Conservation (phyloP, 768 basidiomycete genomes). For the Myochromella boudieri region DNA sequence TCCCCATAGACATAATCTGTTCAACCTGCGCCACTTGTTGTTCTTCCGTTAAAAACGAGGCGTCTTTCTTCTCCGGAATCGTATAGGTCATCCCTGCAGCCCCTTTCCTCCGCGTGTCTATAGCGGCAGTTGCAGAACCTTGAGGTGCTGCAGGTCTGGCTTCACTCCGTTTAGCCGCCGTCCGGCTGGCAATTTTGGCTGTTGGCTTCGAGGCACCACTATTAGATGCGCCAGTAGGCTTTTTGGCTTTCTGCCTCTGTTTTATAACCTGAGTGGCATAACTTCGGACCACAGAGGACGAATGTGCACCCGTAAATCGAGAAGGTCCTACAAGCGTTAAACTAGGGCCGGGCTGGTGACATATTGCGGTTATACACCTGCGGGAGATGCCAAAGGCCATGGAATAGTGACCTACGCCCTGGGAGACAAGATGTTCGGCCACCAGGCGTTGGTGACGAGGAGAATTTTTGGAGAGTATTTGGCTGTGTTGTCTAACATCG, state of each 20-base stretch:
- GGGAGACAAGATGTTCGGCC: background rate
- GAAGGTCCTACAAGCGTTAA: conserved; percentile 11
- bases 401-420: background rate
- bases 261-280: conserved; percentile 10
- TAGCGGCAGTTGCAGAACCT: background rate
- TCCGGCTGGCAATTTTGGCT: background rate
- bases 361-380: conserved; percentile 14
- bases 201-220: background rate
- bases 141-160: background rate
- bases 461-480: conserved; percentile 14
- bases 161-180: background rate
- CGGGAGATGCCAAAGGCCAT: conserved; percentile 23
- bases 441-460: background rate
- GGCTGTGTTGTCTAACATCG: conserved; percentile 21
- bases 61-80: conserved; percentile 15
- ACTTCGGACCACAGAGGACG: conserved; percentile 6
- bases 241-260: conserved; percentile 13
- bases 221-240: background rate
- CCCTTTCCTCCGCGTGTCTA: background rate
- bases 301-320: background rate
- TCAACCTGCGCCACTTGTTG: conserved; percentile 38
- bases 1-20: conserved; percentile 30
- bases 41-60: conserved; percentile 24
- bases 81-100: conserved; percentile 8
- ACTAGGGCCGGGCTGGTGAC: conserved; percentile 7